A percentile compares a stretch with the other conserved stretches of the same genome.
Evolutionary conservation across 495 filamentous ascomycete species (phyloP).

Genomic region (Astrothelium macrocarpum): DNA sequence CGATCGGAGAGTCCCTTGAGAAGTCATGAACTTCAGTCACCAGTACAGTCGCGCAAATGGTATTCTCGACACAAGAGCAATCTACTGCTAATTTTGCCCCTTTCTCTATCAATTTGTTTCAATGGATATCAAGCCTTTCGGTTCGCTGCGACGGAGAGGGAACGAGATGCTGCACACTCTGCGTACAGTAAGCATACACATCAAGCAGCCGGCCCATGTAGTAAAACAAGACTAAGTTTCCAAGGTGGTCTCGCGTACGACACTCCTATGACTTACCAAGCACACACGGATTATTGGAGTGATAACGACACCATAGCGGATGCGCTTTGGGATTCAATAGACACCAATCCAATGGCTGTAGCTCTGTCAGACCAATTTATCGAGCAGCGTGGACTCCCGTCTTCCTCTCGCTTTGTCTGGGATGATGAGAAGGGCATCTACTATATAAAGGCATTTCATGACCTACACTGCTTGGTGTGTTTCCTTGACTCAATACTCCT

Average conservation of each 20-base stretch:
- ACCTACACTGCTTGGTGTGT: constrained; percentile 20
- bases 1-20: no score
- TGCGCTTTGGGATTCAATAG: constrained; percentile 15
- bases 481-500: neutral
- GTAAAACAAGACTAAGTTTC: neutral
- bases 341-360: constrained; percentile 16
- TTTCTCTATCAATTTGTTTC: no score
- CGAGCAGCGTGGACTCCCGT: constrained; percentile 8
- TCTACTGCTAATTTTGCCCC: no score
- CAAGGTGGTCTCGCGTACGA: constrained; percentile 16
- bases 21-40: no score
- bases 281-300: constrained; percentile 13
- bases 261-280: constrained; percentile 9
- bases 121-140: no score
- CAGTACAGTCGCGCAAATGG: no score
- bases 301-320: constrained; percentile 8
- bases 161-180: no score
- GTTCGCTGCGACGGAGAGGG: no score
- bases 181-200: no score
- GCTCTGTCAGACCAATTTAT: constrained; percentile 12
- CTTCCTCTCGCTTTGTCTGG: constrained; percentile 15
- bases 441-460: constrained; percentile 17
- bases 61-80: no score
- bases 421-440: constrained; percentile 20
- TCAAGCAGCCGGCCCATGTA: no score